Evolutionary conservation across 2,329 filamentous ascomycete species (phyloP), one percentile per base, ranked within the genome.

Genomic region (Grosmannia serpens): DNA sequence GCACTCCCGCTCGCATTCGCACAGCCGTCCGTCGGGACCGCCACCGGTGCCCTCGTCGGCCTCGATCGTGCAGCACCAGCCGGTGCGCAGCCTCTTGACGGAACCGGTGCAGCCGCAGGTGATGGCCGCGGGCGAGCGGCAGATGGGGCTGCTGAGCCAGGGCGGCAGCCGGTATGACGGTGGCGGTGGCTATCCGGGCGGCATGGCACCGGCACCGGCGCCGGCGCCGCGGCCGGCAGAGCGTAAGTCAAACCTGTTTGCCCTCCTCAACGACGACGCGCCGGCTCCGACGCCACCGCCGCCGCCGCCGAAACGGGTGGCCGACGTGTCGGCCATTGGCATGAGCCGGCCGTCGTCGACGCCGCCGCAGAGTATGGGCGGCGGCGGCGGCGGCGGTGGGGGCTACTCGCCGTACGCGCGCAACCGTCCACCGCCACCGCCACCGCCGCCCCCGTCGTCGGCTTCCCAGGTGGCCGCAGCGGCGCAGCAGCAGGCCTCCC

Each of bases 241-340:
- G 63, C 75, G 78, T n/a, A 85, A 85, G 71, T 84, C 82, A 17
- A 85, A 74, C 62, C 76, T 86, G 61, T 83, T 85, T 77, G 81
- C 81, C 0, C 68, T 86, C 61, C 73, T 86, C 3, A 84, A 84
- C 63, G 81, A 85, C 61, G 83, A 85, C 57, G 75, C 77, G n/a
- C 71, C 75, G 7, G 71, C 76, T 8, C 75, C 75, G n/a, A 69
- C 74, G 33, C 47, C 46, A 31, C n/a, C 55, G 55, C 53, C 53
- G 24, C 11, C 53, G n/a, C 35, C 13, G 55, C 71, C 73, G 0
- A 82, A 82, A 68, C 74, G 79, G 35, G 70, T 82, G 33, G 70
- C 62, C 47, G 79, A 82, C 57, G 72, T 82, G 11, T 71, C 74
- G 13, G 38, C 49, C 20, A 50, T 26, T 20, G 55, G 58, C 31